Base-by-base conservation (phyloP, 805 yeast species). In the Priceomyces castillae region DNA sequence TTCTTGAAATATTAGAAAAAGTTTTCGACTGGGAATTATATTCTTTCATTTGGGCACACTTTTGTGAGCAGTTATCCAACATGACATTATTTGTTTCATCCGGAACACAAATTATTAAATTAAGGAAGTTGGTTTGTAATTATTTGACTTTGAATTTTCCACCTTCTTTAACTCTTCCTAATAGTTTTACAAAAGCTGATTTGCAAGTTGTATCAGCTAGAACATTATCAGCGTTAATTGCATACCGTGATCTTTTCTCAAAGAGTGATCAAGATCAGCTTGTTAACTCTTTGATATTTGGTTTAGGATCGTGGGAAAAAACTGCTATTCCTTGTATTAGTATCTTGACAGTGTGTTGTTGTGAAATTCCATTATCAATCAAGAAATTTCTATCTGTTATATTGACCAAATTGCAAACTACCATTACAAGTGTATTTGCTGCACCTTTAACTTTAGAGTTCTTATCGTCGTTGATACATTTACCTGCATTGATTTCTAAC, bases 271-370 rank as follows among this genome's bases (percentile, higher is more conserved):
- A 82, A 47, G 90, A 85, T 55, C 78, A 73, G 44, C 68, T 87
- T 18, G 73, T 86, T 14, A 74, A 74, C 43, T 72, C 89, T 0
- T 68, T 84, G 20, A 67, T 83, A 10, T 63, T 73, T 37, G 86
- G 87, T 0, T 62, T 86, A 41, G 76, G 81, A 1, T 81, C 89
- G 0, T 84, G 90, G 87, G 89, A 88, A 47, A 79, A 78, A 47
- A 81, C 95, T 0, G 86, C 89, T 0, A 77, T 83, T 28, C 89
- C 95, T 2, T 80, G 89, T 50, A 77, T 90, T 22, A 89, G 88
- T 52, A 82, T 84, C 34, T 66, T 90, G 45, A 80, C 85, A 4
- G 73, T 85, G 2, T 85, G 92, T 51, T 84, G 95, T 57, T 88
- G 85, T 58, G 96, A 87, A 57, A 71, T 86, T 26, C 95, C 96